Evolutionary conservation across 1,284 basidiomycete genomes (phyloP).

Genomic region (Porogramme epimiltina): DNA sequence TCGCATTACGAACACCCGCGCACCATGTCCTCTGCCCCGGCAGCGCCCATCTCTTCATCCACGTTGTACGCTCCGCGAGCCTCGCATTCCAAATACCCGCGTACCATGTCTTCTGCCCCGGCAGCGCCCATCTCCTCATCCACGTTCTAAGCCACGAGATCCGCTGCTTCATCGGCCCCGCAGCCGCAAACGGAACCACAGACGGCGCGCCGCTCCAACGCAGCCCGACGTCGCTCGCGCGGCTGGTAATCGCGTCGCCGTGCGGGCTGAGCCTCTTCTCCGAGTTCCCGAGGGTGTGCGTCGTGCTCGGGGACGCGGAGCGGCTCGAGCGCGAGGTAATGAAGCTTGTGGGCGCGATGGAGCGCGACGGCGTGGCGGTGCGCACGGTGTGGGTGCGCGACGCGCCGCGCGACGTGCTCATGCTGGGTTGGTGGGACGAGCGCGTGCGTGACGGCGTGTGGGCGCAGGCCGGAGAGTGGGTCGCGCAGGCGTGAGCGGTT

Average conservation of each 20-base stretch:
- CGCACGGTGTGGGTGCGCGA: conserved; percentile 37
- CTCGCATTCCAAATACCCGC: conserved; percentile 26
- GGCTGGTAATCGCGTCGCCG: conserved; percentile 31
- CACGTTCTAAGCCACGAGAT: conserved; percentile 1
- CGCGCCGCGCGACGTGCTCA: conserved; percentile 38
- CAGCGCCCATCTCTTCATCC: no score
- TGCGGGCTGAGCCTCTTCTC: conserved; percentile 42
- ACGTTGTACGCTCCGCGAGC: no score
- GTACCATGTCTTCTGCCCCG: conserved; percentile 28
- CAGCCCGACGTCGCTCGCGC: conserved; percentile 29
- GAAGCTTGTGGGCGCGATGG: conserved; percentile 36
- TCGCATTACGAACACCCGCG: no score
- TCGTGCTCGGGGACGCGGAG: conserved; percentile 44
- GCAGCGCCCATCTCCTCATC: conserved; percentile 24
- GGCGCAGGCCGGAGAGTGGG: conserved; percentile 33
- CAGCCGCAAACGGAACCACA: no score
- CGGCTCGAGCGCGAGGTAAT: conserved; percentile 38
- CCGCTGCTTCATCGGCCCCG: conserved; percentile 4
- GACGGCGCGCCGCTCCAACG: neutral
- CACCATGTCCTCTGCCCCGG: no score
- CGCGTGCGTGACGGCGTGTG: conserved; percentile 34
- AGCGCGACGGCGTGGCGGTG: conserved; percentile 36
- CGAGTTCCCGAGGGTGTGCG: conserved; percentile 44
- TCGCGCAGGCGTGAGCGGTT: conserved; percentile 25
- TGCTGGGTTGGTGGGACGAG: conserved; percentile 40